A percentile compares a stretch with the other conserved stretches of the same genome.
Conservation (phyloP, 1,284 basidiomycete genomes). For the Ustilago trichophora region DNA sequence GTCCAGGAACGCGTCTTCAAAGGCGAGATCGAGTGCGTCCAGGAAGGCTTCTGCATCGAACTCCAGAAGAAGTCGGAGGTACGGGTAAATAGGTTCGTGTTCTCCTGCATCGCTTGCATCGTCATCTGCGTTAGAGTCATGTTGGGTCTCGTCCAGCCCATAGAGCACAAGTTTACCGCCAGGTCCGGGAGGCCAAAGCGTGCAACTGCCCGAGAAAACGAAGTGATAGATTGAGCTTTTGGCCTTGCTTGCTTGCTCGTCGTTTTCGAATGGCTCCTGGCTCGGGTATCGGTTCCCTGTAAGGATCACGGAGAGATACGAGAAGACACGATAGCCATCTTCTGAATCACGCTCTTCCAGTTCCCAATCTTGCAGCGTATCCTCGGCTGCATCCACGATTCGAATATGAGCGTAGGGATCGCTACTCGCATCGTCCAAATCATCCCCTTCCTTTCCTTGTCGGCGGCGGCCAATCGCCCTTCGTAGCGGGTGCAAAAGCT, state of each 20-base stretch:
- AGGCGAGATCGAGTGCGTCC: conserved; percentile 90
- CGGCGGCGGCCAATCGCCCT: conserved; percentile 45
- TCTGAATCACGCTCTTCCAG: conserved; percentile 57
- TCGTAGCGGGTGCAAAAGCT: conserved; percentile 70
- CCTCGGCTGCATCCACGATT: not conserved
- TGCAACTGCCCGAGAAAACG: conserved; percentile 82
- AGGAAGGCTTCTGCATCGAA: conserved; percentile 96
- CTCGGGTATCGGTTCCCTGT: conserved; percentile 88
- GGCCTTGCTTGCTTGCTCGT: conserved; percentile 70
- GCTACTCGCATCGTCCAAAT: not conserved
- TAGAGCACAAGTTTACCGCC: conserved; percentile 77
- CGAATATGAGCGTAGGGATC: conserved; percentile 35
- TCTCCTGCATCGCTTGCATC: conserved; percentile 73
- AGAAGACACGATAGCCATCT: conserved; percentile 90
- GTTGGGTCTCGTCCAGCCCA: conserved; percentile 58
- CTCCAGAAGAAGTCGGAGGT: conserved; percentile 80
- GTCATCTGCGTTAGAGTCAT: conserved; percentile 66
- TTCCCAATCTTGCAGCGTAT: conserved; percentile 8
- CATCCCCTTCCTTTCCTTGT: not conserved
- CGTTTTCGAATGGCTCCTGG: conserved; percentile 74
- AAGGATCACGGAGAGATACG: conserved; percentile 87
- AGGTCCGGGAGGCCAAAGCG: conserved; percentile 78
- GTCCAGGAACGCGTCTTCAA: conserved; percentile 91
- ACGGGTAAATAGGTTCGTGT: conserved; percentile 75
- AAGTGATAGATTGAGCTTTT: conserved; percentile 71